phyloP scores from a whole-genome alignment of 768 basidiomycete genomes.

The Suillus tomentosus region DNA sequence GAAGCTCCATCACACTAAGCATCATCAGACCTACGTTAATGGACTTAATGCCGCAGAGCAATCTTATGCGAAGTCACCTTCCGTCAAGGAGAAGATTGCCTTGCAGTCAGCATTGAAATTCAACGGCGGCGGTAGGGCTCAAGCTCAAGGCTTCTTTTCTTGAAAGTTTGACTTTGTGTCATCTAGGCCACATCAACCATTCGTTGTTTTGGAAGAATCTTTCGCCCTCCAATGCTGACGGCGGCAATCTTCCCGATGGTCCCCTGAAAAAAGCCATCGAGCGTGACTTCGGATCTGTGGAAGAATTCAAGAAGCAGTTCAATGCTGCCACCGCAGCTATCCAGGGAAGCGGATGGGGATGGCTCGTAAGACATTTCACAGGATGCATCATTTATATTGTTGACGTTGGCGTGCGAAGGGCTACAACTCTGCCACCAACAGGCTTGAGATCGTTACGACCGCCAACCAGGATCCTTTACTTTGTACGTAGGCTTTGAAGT shows the following conservation, averaged over 20 bases:
- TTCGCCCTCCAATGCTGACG: conserved; percentile 65
- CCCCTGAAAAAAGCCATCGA: conserved; percentile 76
- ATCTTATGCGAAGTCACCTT: conserved; percentile 63
- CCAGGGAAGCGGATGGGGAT: conserved; percentile 98
- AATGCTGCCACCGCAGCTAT: conserved; percentile 89
- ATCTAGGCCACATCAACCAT: conserved; percentile 87
- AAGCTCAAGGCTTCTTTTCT: background rate
- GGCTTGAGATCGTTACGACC: conserved; percentile 90
- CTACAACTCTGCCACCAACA: conserved; percentile 62
- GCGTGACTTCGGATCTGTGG: conserved; percentile 84
- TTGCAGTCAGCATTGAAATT: conserved; percentile 94
- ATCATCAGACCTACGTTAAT: conserved; percentile 91
- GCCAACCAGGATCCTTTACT: conserved; percentile 93
- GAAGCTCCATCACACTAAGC: conserved; percentile 90
- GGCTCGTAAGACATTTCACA: conserved; percentile 63
- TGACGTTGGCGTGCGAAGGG: conserved; percentile 47
- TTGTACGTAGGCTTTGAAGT: conserved; percentile 37
- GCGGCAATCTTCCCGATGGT: conserved; percentile 66
- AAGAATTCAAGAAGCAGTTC: conserved; percentile 82
- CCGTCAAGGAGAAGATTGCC: conserved; percentile 74
- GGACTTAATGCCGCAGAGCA: conserved; percentile 94
- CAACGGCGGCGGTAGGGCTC: conserved; percentile 82
- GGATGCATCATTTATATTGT: background rate
- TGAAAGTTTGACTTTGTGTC: background rate
- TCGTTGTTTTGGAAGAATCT: conserved; percentile 98